phyloP scores from a whole-genome alignment of 805 yeast genomes.

The Cyberlindnera saturnus region DNA sequence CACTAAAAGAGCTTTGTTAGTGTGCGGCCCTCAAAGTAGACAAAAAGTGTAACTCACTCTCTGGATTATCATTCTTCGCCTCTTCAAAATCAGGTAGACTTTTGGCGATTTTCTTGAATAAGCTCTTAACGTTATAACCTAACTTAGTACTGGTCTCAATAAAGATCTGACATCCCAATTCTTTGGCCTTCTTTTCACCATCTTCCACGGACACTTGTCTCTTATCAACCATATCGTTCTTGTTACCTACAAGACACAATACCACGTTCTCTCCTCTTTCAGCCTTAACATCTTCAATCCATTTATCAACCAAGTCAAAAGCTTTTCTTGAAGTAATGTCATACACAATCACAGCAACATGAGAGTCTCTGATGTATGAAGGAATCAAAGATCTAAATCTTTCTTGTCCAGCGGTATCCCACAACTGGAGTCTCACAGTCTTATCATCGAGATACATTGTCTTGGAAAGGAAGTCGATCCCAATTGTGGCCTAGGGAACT shows the following conservation, averaged over 20 bases:
- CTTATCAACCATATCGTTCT: constrained; percentile 72
- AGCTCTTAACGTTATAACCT: constrained; percentile 85
- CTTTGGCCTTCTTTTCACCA: constrained; percentile 71
- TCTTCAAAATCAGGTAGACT: constrained; percentile 78
- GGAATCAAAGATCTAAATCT: constrained; percentile 93
- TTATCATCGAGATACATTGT: constrained; percentile 95
- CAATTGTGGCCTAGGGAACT: constrained; percentile 73
- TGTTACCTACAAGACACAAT: constrained; percentile 87
- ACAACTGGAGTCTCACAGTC: constrained; percentile 87
- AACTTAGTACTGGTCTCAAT: constrained; percentile 94
- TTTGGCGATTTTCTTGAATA: constrained; percentile 88
- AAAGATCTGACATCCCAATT: constrained; percentile 69
- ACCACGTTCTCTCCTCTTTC: constrained; percentile 91
- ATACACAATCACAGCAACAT: constrained; percentile 95
- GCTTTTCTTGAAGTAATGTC: constrained; percentile 86
- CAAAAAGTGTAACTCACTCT: constrained; percentile 12
- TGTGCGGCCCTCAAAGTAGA: not conserved
- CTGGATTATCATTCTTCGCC: constrained; percentile 19
- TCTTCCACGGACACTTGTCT: constrained; percentile 81
- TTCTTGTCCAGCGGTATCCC: constrained; percentile 99
- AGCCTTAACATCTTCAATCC: constrained; percentile 92
- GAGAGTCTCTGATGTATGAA: constrained; percentile 89
- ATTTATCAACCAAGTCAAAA: constrained; percentile 76
- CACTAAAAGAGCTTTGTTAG: constrained; percentile 17
- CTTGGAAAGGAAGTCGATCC: constrained; percentile 90